Base-by-base conservation (phyloP, 2,329 filamentous ascomycete genomes). In the Endocalyx cinctus region DNA sequence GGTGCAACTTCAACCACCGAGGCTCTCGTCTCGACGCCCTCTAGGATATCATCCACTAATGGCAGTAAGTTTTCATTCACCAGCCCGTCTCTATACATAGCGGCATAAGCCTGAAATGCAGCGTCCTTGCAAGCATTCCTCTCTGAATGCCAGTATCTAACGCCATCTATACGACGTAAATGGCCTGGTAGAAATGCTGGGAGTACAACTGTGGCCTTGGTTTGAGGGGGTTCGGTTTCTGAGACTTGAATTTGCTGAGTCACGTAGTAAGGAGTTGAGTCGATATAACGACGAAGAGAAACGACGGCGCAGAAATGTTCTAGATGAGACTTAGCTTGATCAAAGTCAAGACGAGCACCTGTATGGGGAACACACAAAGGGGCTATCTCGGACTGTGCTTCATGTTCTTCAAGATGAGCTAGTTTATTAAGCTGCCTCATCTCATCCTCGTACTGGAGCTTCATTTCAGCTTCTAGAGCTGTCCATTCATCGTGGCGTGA, bases 51-150 rank as follows among this genome's bases (percentile, higher is more conserved):
- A 3, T 64, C 58, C 34, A 57, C 59, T 11, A 71, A 62, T 7
- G 90, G 90, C 25, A 95, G 66, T 0, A 96, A 60, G 47, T 94
- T 71, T 11, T 94, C 76, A 41, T 86, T 88, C 2, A 97, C 59
- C 5, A 96, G 64, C 0, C 83, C 82, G 17, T 74, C 81, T 6
- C 74, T 47, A 51, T 90, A 79, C 0, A 97, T 66, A 5, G 67
- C 68, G 15, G 75, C 60, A 51, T 89, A 95, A 1, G 88, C 85
- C 50, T 86, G 76, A 41, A 94, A 92, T 0, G 87, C 84, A 1
- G 83, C 87, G 57, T 96, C 90, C 51, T 84, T 87, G 45, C 69
- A 79, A 0, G 88, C 87, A 45, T 77, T 79, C 37, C 69, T 74
- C 49, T 92, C 82, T 0, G 79, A 84, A 10, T 46, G 58, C 88